These are phyloP conservation scores for Ceratocystis huliohia DNA, from an alignment of 2,329 filamentous ascomycete genomes.

Conservation along the genomic window DNA sequence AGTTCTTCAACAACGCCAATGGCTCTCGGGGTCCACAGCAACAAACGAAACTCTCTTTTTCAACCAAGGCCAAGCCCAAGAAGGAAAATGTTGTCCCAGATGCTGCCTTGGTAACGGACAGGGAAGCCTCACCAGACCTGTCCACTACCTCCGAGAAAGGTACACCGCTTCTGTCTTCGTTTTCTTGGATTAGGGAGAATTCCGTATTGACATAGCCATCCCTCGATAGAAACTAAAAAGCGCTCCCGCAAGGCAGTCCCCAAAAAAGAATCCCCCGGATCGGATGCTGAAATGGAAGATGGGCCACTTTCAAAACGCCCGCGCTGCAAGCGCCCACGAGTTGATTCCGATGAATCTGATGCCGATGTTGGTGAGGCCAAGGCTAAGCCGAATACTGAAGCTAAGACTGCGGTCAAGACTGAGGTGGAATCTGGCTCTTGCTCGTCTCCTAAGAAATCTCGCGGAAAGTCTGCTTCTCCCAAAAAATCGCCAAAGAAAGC, in stretches of 20 bases:
- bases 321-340: conserved; percentile 5
- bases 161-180: neutral
- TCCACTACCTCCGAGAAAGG: conserved; percentile 21
- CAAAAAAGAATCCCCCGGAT: conserved; percentile 26
- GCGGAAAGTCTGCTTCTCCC: conserved; percentile 19
- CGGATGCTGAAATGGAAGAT: conserved; percentile 22
- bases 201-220: neutral
- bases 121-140: conserved; percentile 21
- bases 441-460: conserved; percentile 40
- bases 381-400: too few relatives aligned
- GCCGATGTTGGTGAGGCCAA: conserved; percentile 1
- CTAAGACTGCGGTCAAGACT: conserved; percentile 19
- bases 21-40: conserved; percentile 43
- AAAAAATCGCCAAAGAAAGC: conserved; percentile 28
- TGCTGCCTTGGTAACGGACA: conserved; percentile 21
- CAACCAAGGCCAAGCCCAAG: conserved; percentile 43
- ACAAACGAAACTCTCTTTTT: conserved; percentile 70
- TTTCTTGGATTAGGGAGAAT: too few relatives aligned
- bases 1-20: conserved; percentile 68
- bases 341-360: conserved; percentile 21
- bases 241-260: conserved; percentile 25
- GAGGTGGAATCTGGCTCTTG: conserved; percentile 26
- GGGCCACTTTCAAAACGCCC: conserved; percentile 15
- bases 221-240: conserved; percentile 26
- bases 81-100: neutral